Evolutionary conservation across 805 yeast genomes (phyloP).

Genomic region (Sugiyamaella lignohabitans): DNA sequence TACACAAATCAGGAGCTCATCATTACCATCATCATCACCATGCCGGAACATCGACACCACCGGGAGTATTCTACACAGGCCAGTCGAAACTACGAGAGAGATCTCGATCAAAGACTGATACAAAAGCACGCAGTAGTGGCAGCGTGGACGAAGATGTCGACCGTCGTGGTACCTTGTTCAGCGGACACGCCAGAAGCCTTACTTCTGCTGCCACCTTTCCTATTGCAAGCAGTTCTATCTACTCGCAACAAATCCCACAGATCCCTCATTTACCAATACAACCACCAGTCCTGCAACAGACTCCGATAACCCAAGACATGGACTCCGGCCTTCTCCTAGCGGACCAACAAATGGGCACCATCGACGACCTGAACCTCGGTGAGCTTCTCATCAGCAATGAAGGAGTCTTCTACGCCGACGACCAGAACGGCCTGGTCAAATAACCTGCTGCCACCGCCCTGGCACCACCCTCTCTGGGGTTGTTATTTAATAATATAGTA

Average conservation of each 20-base stretch:
- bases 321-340: background rate
- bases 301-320: background rate
- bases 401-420: background rate
- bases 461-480: too few relatives aligned
- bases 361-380: background rate
- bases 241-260: background rate
- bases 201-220: background rate
- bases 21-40: slow-evolving; percentile 1
- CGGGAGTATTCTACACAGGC: too few relatives aligned
- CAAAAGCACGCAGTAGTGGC: background rate
- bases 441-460: too few relatives aligned
- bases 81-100: background rate
- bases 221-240: background rate
- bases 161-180: background rate
- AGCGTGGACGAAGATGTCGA: background rate
- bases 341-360: background rate
- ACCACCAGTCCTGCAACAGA: too few relatives aligned
- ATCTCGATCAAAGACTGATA: background rate
- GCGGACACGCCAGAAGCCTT: background rate
- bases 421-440: background rate
- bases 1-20: slow-evolving; percentile 11
- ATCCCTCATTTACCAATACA: too few relatives aligned
- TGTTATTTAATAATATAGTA: too few relatives aligned
- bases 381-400: background rate
- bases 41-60: background rate